Evolutionary conservation across 2,329 filamentous ascomycete genomes (phyloP).

Genomic region (Aspergillus awamori): DNA sequence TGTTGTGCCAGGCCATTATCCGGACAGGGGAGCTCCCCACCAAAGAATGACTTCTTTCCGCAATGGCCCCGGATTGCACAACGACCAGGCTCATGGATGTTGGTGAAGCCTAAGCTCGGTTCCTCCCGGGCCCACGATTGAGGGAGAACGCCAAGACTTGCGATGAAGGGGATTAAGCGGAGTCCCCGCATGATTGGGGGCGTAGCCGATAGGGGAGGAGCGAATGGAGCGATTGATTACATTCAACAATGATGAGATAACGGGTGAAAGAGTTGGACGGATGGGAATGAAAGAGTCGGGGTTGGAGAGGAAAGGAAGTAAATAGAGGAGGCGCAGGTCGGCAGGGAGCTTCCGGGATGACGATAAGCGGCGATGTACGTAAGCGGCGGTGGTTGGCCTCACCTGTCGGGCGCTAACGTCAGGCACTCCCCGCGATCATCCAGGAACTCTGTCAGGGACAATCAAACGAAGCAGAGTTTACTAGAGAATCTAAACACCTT

Average conservation of each 20-base stretch:
- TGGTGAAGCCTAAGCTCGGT: slow-evolving; percentile 26
- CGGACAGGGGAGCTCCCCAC: slow-evolving; percentile 84
- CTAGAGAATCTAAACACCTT: too few relatives aligned
- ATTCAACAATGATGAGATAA: not conserved
- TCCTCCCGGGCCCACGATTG: slow-evolving; percentile 35
- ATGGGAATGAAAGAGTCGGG: not conserved
- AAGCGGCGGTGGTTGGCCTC: slow-evolving; percentile 5
- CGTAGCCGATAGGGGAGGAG: not conserved
- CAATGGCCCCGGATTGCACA: slow-evolving; percentile 92
- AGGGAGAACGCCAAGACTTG: slow-evolving; percentile 33
- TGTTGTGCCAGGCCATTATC: slow-evolving; percentile 82
- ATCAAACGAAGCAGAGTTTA: not conserved
- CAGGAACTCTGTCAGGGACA: not conserved
- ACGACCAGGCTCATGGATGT: slow-evolving; percentile 79
- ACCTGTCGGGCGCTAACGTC: slow-evolving; percentile 22
- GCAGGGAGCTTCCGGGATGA: slow-evolving; percentile 1
- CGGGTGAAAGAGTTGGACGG: not conserved
- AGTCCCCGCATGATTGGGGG: slow-evolving; percentile 35
- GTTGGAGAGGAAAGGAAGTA: not conserved
- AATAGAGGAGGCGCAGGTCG: slow-evolving; percentile 4
- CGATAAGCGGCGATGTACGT: slow-evolving; percentile 6
- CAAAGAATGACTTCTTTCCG: slow-evolving; percentile 87
- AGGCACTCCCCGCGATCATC: slow-evolving; percentile 15
- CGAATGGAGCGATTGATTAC: not conserved
- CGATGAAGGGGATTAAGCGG: slow-evolving; percentile 29